Base-by-base conservation (phyloP, 2,329 filamentous ascomycete species). In the Fusarium pininemorale region DNA sequence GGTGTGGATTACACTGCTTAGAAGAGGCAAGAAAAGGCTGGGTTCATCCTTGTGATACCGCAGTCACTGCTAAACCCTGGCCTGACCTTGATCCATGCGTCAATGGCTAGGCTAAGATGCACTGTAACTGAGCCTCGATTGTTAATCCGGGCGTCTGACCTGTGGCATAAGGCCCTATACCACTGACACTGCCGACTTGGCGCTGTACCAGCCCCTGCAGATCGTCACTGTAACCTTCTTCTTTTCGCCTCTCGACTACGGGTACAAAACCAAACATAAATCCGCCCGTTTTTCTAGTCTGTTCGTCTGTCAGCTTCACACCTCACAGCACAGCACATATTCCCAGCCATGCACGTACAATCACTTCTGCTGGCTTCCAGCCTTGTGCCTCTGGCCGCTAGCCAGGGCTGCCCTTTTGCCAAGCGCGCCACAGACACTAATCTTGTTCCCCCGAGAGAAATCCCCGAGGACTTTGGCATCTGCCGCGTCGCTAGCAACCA, bases 401-500 rank as follows among this genome's bases (percentile, higher is more conserved):
- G 50, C 35, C 55, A 74, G 15, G 32, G 58, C 18, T 77, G 75
- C 38, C 75, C 75, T 3, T 77, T 76, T 41, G 68, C 75, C 8
- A 77, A 77, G 66, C 60, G 75, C 26, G 70, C 48, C 6, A 39
- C 28, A 14, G 37, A 45, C n/a, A 38, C 53, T 26, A 61, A 68
- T 24, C 13, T 61, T 26, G 62, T 74, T 11, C 72, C 56, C 4
- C 68, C 56, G 3, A 32, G 67, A 55, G 75, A 74, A 37, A 74
- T 76, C 18, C 26, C 67, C 6, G 63, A 77, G 44, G 57, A 70
- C 51, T 78, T 78, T 55, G 76, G 74, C 15, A 59, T 62, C 44
- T 78, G 76, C 48, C 50, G 47, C 61, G 45, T 59, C 15, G 42
- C 63, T 14, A 74, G 76, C 78, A 87, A 87, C 69, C 81, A 83